A percentile compares a stretch with the other conserved stretches of the same genome.
Evolutionary conservation across 139 green algal genomes (phyloP).

Genomic region (Chlamydomonas sp.): DNA sequence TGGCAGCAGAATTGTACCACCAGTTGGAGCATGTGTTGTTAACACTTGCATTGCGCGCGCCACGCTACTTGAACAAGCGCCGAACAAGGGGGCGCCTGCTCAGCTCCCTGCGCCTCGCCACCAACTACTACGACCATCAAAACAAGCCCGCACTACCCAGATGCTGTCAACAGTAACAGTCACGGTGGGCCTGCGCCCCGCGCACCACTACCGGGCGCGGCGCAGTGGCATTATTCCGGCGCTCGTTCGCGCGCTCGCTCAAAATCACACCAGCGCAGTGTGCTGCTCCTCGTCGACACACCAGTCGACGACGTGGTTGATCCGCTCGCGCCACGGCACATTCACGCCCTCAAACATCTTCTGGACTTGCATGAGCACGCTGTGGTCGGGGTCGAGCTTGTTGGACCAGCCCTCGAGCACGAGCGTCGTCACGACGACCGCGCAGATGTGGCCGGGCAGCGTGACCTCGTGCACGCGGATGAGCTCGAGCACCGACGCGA

Average conservation of each 20-base stretch:
- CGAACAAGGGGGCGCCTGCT: too few species aligned
- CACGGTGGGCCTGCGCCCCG: too few species aligned
- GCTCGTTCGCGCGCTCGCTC: not conserved
- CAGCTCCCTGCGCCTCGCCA: too few species aligned
- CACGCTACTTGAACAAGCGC: too few species aligned
- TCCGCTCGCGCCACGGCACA: slow-evolving; percentile 34
- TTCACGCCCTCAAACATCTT: slow-evolving; percentile 43
- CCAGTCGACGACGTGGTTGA: slow-evolving; percentile 37
- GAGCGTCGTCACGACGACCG: slow-evolving; percentile 77
- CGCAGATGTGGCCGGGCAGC: slow-evolving; percentile 80
- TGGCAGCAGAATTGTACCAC: too few species aligned
- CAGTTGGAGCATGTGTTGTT: too few species aligned
- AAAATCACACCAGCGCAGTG: slow-evolving; percentile 23
- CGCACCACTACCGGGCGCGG: not conserved
- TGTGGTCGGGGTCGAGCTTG: slow-evolving; percentile 59
- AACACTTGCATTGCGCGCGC: too few species aligned
- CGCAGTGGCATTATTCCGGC: not conserved
- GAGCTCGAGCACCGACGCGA: slow-evolving; percentile 67
- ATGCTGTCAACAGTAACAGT: not conserved
- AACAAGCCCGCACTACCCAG: not conserved
- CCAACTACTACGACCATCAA: too few species aligned
- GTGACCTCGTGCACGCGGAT: slow-evolving; percentile 65
- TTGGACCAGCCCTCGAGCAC: slow-evolving; percentile 84
- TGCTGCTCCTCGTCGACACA: slow-evolving; percentile 38
- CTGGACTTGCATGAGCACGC: slow-evolving; percentile 48